phyloP scores from a whole-genome alignment of 441 rosid species.

The Adansonia rubrostipa region DNA sequence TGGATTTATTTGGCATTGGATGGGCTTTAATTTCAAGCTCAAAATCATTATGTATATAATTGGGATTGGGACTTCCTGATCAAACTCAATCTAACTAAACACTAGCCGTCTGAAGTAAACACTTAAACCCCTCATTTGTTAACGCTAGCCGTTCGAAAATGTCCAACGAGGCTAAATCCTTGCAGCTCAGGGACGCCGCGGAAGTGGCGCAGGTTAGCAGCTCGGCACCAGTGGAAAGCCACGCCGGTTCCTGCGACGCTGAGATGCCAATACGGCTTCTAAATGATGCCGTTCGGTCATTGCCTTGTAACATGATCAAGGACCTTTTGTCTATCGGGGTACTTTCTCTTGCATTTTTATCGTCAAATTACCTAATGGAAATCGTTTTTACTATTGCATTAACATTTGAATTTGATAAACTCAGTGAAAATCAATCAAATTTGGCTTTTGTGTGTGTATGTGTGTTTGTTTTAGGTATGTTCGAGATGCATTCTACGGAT shows the following conservation, averaged over 20 bases:
- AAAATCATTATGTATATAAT: background rate
- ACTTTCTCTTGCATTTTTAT: slow-evolving; percentile 19
- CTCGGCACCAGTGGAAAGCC: slow-evolving; percentile 22
- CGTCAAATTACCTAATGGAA: background rate
- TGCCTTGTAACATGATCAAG: slow-evolving; percentile 60
- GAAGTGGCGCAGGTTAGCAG: slow-evolving; percentile 15
- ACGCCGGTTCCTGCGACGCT: slow-evolving; percentile 23
- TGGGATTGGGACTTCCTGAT: background rate
- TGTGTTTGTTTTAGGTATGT: slow-evolving; percentile 59
- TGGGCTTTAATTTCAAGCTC: no score
- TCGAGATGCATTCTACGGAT: slow-evolving; percentile 73
- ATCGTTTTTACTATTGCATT: background rate
- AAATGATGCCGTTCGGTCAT: slow-evolving; percentile 49
- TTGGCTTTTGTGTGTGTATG: background rate
- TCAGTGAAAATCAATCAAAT: background rate
- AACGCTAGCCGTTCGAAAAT: slow-evolving; percentile 35
- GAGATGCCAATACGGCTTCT: slow-evolving; percentile 36
- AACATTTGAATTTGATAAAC: background rate
- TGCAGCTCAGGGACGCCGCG: background rate
- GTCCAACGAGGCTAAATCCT: slow-evolving; percentile 37
- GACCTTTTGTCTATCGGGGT: slow-evolving; percentile 69
- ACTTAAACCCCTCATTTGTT: background rate
- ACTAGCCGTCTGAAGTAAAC: slow-evolving; percentile 11
- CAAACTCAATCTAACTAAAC: background rate
- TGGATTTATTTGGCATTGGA: background rate